Conservation (phyloP, 768 basidiomycete genomes). For the Austroboletus festivus region DNA sequence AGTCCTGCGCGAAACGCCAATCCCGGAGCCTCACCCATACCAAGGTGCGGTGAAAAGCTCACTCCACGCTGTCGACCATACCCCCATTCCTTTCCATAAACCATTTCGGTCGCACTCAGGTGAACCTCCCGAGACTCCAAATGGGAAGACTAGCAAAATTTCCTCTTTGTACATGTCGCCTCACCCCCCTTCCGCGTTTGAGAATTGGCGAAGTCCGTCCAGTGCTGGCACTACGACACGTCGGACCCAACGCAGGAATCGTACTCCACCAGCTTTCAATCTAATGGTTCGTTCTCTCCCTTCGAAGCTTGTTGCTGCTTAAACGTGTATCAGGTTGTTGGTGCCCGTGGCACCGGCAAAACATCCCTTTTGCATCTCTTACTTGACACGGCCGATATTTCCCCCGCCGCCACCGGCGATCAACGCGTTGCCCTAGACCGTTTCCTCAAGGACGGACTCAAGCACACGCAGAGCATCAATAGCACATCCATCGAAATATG, state of each 20-base stretch:
- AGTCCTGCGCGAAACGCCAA: slow-evolving; percentile 49
- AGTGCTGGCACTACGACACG: slow-evolving; percentile 40
- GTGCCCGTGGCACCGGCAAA: slow-evolving; percentile 80
- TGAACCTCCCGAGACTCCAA: slow-evolving; percentile 24
- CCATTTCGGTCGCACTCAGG: slow-evolving; percentile 60
- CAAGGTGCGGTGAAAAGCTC: slow-evolving; percentile 74
- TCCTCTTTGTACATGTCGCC: slow-evolving; percentile 68
- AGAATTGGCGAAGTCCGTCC: slow-evolving; percentile 44
- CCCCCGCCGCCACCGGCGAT: slow-evolving; percentile 71
- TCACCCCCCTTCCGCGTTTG: slow-evolving; percentile 59
- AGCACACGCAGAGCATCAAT: slow-evolving; percentile 60
- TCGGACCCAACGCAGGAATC: slow-evolving; percentile 61
- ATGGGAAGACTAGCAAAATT: slow-evolving; percentile 47
- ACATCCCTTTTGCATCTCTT: slow-evolving; percentile 77
- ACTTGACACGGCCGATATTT: slow-evolving; percentile 81
- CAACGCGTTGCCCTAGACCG: slow-evolving; percentile 62
- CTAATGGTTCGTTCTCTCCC: slow-evolving; percentile 57
- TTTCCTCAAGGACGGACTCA: slow-evolving; percentile 60
- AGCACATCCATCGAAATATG: slow-evolving; percentile 76
- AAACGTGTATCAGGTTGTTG: slow-evolving; percentile 56
- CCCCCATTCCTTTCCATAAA: slow-evolving; percentile 77
- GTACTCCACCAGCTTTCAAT: slow-evolving; percentile 77
- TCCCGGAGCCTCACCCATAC: slow-evolving; percentile 35
- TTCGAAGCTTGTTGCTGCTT: not conserved
- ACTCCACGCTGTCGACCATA: slow-evolving; percentile 49